These are phyloP conservation scores for Chlorella sorokiniana DNA, from an alignment of 139 green algal species.

Conservation along the genomic window DNA sequence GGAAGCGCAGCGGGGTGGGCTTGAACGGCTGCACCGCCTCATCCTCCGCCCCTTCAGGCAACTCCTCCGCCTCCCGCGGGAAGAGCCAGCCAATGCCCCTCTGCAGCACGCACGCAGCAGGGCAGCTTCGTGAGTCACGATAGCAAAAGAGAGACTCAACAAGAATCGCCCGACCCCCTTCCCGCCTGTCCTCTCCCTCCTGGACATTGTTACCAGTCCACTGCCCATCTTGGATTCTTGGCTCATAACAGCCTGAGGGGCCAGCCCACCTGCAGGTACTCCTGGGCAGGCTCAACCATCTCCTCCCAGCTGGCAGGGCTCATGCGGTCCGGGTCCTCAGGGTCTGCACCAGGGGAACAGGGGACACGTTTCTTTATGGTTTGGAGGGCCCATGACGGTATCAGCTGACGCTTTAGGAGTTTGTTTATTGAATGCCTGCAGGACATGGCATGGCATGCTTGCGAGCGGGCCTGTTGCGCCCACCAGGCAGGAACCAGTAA, in stretches of 20 bases:
- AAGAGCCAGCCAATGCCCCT: constrained; percentile 33
- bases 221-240: neutral
- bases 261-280: constrained; percentile 10
- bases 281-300: constrained; percentile 51
- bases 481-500: constrained; percentile 72
- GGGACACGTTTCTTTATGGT: neutral
- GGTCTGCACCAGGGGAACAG: constrained; percentile 21
- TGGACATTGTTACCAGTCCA: neutral
- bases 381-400: too few relatives aligned
- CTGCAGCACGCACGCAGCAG: constrained; percentile 7
- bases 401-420: neutral
- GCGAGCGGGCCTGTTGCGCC: neutral
- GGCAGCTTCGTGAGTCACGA: too few relatives aligned
- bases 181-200: too few relatives aligned
- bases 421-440: too few relatives aligned
- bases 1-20: constrained; percentile 23
- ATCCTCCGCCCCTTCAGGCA: neutral
- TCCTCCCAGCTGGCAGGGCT: constrained; percentile 71
- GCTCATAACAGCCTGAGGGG: too few relatives aligned
- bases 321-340: constrained; percentile 32
- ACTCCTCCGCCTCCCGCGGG: neutral
- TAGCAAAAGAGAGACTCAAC: too few relatives aligned
- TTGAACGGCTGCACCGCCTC: neutral
- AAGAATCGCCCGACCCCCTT: too few relatives aligned
- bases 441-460: neutral